Evolutionary conservation across 2,329 filamentous ascomycete genomes (phyloP).

Genomic region (Cladosporium cucumerinum): DNA sequence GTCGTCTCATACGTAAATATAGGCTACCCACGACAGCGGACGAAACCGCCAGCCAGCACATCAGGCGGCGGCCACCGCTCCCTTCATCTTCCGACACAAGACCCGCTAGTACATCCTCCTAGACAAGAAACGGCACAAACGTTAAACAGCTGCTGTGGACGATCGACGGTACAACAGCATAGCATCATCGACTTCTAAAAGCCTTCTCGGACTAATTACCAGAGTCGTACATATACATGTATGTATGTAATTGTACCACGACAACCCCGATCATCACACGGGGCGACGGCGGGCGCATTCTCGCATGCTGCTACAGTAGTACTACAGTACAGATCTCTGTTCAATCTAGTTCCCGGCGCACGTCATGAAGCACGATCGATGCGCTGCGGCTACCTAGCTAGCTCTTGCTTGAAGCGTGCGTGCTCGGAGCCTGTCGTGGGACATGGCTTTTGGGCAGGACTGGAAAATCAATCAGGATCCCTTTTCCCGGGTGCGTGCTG

Average conservation of each 20-base stretch:
- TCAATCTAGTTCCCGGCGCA: neutral
- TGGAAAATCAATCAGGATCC: slow-evolving; percentile 7
- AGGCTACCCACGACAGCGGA: neutral
- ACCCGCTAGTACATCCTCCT: neutral
- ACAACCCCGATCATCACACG: neutral
- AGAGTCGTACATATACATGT: too few relatives aligned
- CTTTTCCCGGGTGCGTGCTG: neutral
- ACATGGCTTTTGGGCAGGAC: slow-evolving; percentile 6
- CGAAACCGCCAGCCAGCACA: neutral
- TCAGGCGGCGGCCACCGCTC: slow-evolving; percentile 1
- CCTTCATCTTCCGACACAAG: neutral
- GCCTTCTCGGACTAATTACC: neutral
- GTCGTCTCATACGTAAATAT: too few relatives aligned
- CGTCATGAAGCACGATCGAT: slow-evolving; percentile 9
- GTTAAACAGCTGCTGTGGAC: neutral
- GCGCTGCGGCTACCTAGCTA: neutral
- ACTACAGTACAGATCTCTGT: slow-evolving; percentile 10
- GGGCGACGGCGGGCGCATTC: neutral
- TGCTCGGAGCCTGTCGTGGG: neutral
- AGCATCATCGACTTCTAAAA: slow-evolving; percentile 6
- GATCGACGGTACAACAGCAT: slow-evolving; percentile 9
- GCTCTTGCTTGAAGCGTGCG: neutral
- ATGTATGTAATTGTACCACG: neutral
- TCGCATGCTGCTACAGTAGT: neutral
- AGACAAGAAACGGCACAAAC: neutral